A percentile compares a stretch with the other conserved stretches of the same genome.
These are phyloP conservation scores for Exophiala phaeomuriformis DNA, from an alignment of 2,329 filamentous ascomycete genomes.

Conservation along the genomic window DNA sequence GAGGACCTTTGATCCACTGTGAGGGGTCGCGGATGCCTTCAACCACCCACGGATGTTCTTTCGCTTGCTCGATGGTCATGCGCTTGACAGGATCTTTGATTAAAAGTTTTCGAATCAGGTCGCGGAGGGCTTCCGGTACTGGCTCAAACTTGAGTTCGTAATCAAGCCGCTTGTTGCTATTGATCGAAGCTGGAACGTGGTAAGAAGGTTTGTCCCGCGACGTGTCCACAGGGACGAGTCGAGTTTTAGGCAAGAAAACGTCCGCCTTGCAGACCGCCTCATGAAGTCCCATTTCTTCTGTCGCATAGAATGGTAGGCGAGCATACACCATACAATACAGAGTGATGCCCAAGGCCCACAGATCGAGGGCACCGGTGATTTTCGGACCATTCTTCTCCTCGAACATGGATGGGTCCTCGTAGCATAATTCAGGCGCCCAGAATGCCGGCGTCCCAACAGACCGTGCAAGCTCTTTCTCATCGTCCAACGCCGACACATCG, in stretches of 20 bases:
- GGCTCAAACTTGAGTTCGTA: constrained; percentile 78
- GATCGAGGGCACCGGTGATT: constrained; percentile 88
- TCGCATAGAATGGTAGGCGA: constrained; percentile 80
- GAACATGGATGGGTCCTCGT: constrained; percentile 60
- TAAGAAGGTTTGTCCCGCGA: constrained; percentile 18
- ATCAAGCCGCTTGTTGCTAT: constrained; percentile 64
- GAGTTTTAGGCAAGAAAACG: constrained; percentile 76
- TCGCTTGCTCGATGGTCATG: constrained; percentile 85
- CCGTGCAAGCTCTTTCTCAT: constrained; percentile 93
- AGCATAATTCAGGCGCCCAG: constrained; percentile 93
- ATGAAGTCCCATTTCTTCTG: constrained; percentile 84
- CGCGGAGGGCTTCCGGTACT: constrained; percentile 69
- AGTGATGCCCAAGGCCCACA: constrained; percentile 95
- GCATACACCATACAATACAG: constrained; percentile 93
- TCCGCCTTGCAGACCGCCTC: constrained; percentile 84
- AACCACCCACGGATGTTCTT: constrained; percentile 86
- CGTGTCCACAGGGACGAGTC: constrained; percentile 63
- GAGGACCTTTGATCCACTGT: constrained; percentile 90
- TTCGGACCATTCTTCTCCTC: constrained; percentile 51
- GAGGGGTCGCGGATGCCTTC: constrained; percentile 66
- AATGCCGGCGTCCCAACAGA: constrained; percentile 96
- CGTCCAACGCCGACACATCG: constrained; percentile 79
- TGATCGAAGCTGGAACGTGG: constrained; percentile 43
- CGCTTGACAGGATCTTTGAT: constrained; percentile 83
- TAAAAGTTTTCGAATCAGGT: constrained; percentile 72